Conservation (phyloP, 2,329 filamentous ascomycete genomes). For the Septoria linicola region DNA sequence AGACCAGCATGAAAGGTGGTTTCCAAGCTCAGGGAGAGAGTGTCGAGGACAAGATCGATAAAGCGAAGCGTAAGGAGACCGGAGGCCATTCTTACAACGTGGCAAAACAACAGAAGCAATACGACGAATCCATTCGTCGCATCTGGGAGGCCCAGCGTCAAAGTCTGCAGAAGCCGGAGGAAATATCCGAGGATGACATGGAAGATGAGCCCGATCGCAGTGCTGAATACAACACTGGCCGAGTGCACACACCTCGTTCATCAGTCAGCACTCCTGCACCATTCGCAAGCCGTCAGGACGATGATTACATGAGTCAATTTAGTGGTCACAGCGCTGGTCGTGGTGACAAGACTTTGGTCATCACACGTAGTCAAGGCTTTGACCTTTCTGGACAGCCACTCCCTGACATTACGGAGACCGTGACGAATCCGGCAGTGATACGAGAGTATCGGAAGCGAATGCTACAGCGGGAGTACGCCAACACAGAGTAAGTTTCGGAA, state of each 20-base stretch:
- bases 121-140: conserved; percentile 83
- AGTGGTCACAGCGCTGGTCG: conserved; percentile 49
- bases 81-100: conserved; percentile 98
- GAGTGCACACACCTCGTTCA: conserved; percentile 63
- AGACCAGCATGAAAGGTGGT: conserved; percentile 97
- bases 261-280: conserved; percentile 61
- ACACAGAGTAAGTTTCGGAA: conserved; percentile 59
- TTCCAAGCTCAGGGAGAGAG: conserved; percentile 89
- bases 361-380: conserved; percentile 63
- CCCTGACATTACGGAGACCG: conserved; percentile 25
- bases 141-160: conserved; percentile 89
- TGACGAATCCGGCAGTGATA: conserved; percentile 75
- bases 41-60: conserved; percentile 81
- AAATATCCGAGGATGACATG: conserved; percentile 72
- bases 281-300: conserved; percentile 60
- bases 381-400: conserved; percentile 61
- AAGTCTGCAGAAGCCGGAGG: conserved; percentile 70
- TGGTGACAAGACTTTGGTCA: conserved; percentile 65
- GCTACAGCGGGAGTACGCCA: conserved; percentile 67
- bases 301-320: conserved; percentile 66
- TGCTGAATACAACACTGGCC: conserved; percentile 36
- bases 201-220: conserved; percentile 58
- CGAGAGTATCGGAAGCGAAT: conserved; percentile 81
- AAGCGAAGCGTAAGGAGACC: conserved; percentile 65
- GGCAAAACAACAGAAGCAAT: conserved; percentile 86